Percentiles rank a stretch among this genome's conserved stretches.
Conservation (phyloP, 176 grass and related monocot genomes). For the Alopecurus myosuroides region DNA sequence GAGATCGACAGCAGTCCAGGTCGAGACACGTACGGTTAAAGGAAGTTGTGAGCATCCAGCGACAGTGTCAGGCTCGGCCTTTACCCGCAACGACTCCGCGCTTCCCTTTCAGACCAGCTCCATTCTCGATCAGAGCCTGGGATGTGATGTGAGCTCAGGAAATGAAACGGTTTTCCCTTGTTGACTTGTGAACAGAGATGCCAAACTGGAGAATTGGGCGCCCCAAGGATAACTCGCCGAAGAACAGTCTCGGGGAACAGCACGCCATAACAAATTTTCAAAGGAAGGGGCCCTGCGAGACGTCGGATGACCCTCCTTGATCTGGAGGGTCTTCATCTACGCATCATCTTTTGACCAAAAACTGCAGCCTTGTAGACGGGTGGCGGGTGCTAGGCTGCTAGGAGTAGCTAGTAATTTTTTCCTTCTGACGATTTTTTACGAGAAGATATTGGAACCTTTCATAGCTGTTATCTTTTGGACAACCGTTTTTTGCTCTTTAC, state of each 20-base stretch:
- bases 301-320: background rate
- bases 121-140: background rate
- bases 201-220: constrained; percentile 2
- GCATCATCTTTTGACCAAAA: constrained; percentile 1
- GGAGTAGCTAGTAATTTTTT: background rate
- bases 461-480: background rate
- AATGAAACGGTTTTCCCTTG: background rate
- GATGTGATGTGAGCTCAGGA: background rate
- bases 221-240: constrained; percentile 17
- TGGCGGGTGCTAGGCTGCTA: no score
- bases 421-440: background rate
- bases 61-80: constrained; percentile 15
- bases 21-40: background rate
- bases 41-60: background rate
- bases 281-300: background rate
- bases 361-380: background rate
- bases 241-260: background rate
- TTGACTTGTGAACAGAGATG: constrained; percentile 33
- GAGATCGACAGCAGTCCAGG: background rate
- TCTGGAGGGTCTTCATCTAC: background rate
- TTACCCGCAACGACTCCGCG: background rate
- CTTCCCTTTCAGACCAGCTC: background rate
- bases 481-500: background rate
- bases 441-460: background rate
- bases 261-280: background rate